Percentiles rank a stretch among this genome's conserved stretches.
Evolutionary conservation across 768 basidiomycete genomes (phyloP).

Genomic region (Lactifluus echinatus): DNA sequence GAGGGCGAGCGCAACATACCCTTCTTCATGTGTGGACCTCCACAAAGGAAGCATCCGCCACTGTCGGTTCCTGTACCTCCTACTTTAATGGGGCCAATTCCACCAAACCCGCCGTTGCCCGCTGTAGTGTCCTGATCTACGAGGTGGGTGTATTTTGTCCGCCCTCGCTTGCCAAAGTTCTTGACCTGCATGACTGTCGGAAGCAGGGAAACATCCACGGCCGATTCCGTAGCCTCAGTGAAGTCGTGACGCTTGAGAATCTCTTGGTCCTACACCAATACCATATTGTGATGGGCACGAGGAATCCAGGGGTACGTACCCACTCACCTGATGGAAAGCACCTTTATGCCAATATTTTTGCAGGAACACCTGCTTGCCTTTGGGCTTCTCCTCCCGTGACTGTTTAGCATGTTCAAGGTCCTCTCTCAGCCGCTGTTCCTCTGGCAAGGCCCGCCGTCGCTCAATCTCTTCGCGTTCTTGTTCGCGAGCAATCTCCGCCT

Average conservation of each 20-base stretch:
- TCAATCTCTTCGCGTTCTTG: slow-evolving; percentile 89
- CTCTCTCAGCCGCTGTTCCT: slow-evolving; percentile 86
- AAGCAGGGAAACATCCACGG: slow-evolving; percentile 77
- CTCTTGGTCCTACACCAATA: slow-evolving; percentile 63
- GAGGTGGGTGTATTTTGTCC: slow-evolving; percentile 94
- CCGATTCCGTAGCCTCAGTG: slow-evolving; percentile 83
- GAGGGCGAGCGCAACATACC: slow-evolving; percentile 35
- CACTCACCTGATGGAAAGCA: slow-evolving; percentile 87
- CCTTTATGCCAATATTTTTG: slow-evolving; percentile 99
- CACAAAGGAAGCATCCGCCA: slow-evolving; percentile 86
- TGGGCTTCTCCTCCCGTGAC: slow-evolving; percentile 77
- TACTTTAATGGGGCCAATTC: slow-evolving; percentile 40
- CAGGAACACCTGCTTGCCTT: slow-evolving; percentile 85
- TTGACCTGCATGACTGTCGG: slow-evolving; percentile 97
- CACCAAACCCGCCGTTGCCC: slow-evolving; percentile 56
- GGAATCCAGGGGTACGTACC: neutral
- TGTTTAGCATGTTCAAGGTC: slow-evolving; percentile 83
- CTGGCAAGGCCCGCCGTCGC: slow-evolving; percentile 82
- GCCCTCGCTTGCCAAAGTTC: slow-evolving; percentile 87
- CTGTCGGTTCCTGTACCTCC: slow-evolving; percentile 48
- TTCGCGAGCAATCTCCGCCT: slow-evolving; percentile 73
- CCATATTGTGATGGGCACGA: neutral
- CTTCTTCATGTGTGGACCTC: slow-evolving; percentile 89
- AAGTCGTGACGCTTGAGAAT: slow-evolving; percentile 77
- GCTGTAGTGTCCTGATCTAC: slow-evolving; percentile 88